Percentiles rank a stretch among this genome's conserved stretches.
Conservation (phyloP, 371 early-diverging fungal genomes). For the Syncephalastrum contaminatum region DNA sequence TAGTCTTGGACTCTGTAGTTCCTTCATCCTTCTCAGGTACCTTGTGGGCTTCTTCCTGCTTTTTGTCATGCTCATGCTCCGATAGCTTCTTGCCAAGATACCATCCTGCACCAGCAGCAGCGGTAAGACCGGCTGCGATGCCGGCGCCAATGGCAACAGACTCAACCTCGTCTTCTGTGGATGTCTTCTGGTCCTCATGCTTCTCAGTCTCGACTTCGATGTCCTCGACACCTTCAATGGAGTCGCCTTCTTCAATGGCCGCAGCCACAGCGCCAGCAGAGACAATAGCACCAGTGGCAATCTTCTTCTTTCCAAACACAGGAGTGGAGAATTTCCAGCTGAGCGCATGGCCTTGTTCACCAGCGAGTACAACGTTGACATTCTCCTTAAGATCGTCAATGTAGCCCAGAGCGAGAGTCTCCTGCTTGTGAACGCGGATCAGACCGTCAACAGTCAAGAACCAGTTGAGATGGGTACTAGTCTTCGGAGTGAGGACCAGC, state of each 20-base stretch:
- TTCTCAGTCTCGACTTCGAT: conserved; percentile 10
- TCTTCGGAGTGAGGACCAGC: conserved; percentile 24
- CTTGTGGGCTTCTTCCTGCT: too few species aligned
- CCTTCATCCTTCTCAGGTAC: too few species aligned
- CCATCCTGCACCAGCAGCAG: conserved; percentile 4
- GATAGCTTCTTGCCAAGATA: background rate
- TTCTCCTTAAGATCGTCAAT: conserved; percentile 3
- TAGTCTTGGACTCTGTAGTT: too few species aligned
- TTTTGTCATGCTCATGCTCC: too few species aligned
- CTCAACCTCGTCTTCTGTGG: background rate
- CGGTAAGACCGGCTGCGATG: conserved; percentile 3
- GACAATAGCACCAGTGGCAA: conserved; percentile 1
- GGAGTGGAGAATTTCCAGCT: conserved; percentile 44
- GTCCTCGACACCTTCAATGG: conserved; percentile 25
- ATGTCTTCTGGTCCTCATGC: conserved; percentile 15
- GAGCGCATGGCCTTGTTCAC: conserved; percentile 6
- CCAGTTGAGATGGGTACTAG: conserved; percentile 36
- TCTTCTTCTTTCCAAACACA: conserved; percentile 33
- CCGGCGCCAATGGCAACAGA: conserved; percentile 8
- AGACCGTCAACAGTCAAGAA: conserved; percentile 36
- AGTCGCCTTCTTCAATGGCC: conserved; percentile 21
- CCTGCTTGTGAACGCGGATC: conserved; percentile 35
- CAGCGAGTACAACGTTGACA: conserved; percentile 7
- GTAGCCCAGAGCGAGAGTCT: conserved; percentile 26
- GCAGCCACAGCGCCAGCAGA: conserved; percentile 14